Base-by-base conservation (phyloP, 306 rosid genomes). In the Abrus pulchellus region DNA sequence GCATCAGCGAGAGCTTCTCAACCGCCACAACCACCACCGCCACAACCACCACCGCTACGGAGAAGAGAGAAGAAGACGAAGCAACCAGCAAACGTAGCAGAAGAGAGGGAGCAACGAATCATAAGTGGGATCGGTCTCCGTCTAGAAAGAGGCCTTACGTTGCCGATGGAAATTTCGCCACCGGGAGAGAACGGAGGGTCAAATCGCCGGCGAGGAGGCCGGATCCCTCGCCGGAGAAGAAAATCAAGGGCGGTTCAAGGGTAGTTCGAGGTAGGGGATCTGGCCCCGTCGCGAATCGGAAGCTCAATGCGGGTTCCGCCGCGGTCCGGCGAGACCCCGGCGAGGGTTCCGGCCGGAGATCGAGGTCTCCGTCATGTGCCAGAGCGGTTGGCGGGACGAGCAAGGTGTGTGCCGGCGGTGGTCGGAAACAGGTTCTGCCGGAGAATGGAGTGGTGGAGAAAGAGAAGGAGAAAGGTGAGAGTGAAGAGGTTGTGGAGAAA, bases 351-450 rank as follows among this genome's bases (percentile, higher is more conserved):
- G 79, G 86, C 5, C 49, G 93, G 61, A 44, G 94, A 45, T 93
- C 99, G 44, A 90, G 96, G 89, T 91, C 98, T 12, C 99, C 98
- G 57, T 89, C 99, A 9, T 79, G 77, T 49, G 28, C 85, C 9
- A 68, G 96, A 45, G n/a, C 64, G 5, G 76, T 9, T 6, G 66
- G 86, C 54, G 89, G 87, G 47, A 75, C 44, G 40, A 43, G 72
- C 5, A 77, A 82, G 61, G 81, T 38, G 0, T 64, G 70, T 8
- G 5, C 68, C 29, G 60, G 41, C 1, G 76, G 76, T 27, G 82
- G 84, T 4, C 87, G 85, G 85, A 88, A 72, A 30, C 80, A 81
- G 6, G 71, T 76, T 44, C 74, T 82, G 8, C 33, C 79, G 77
- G 74, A 32, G 48, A 29, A 59, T 55, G 56, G 20, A 0, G 20